Conservation (phyloP, 148 eudicot genomes). For the Heliosperma pusillum region DNA sequence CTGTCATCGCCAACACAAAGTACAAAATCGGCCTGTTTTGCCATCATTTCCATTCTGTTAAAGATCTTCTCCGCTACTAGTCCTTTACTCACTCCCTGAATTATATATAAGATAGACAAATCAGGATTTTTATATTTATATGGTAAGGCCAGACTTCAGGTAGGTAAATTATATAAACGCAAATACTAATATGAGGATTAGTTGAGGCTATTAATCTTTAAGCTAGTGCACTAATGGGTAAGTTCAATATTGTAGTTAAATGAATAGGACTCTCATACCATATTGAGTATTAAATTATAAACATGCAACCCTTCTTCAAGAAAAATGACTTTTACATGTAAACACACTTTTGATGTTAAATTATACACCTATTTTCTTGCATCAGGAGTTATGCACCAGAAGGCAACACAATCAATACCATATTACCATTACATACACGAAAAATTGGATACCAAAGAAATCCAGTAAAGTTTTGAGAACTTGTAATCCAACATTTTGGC, state of each 20-base stretch:
- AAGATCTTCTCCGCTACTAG: conserved; percentile 31
- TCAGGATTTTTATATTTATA: not conserved
- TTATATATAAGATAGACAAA: not conserved
- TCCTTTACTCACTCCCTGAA: conserved; percentile 38
- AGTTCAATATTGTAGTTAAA: no score
- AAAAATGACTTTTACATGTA: not conserved
- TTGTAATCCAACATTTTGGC: not conserved
- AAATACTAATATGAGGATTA: not conserved
- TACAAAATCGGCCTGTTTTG: conserved; percentile 30
- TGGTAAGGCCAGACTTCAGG: not conserved
- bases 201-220: no score
- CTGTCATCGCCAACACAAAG: conserved; percentile 32
- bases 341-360: no score
- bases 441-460: not conserved
- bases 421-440: not conserved
- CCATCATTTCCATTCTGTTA: conserved; percentile 20
- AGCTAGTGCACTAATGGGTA: no score
- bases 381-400: not conserved
- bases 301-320: not conserved
- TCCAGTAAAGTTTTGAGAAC: not conserved
- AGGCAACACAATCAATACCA: not conserved
- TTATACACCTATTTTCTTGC: not conserved
- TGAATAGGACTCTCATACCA: no score
- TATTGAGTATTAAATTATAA: no score
- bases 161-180: not conserved